Evolutionary conservation across 169 alveolate genomes (phyloP), one percentile per base, ranked within the genome.

Genomic region (Plasmodium reichenowi): DNA sequence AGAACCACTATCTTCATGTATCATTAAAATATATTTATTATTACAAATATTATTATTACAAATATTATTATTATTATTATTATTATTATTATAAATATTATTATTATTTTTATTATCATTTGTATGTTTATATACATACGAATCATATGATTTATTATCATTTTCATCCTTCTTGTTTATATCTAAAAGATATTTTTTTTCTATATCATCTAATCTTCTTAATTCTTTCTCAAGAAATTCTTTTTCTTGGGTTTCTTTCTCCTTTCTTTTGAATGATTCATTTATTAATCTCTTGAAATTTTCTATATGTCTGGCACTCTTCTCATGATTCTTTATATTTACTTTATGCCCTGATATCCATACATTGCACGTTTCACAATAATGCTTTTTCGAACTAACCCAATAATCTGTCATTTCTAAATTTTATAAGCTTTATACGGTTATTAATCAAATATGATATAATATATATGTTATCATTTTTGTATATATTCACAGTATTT

Each of bases 331-430:
- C 38, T 88, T 88, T 67, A 88, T 88, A 64, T 75, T 76, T 17
- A 67, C 72, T 48, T 66, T 74, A 52, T 88, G 88, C 12, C 88
- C 92, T 6, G 92, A 88, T 29, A 88, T 22, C 92, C 92, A 88
- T 20, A 87, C 72, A 38, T 72, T 88, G 47, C 92, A 88, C 48
- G 92, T 76, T 50, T 72, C 89, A 72, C 92, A 88, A 22, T 75
- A 88, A 20, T 88, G 92, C 48, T 88, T 88, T 60, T 88, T 88
- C 17, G 92, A 13, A 54, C 89, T 75, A 66, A 88, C 66, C 92
- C 92, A 88, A 20, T 48, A 67, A 43, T 64, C 86, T 24, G 92
- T 72, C 92, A 88, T 88, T 72, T 85, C 32, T 72, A 22, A 32
- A 20, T 74, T 74, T 66, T 60, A 45, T 32, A 20, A 22, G 63